Conservation (phyloP, 306 rosid genomes). For the Datisca glomerata region DNA sequence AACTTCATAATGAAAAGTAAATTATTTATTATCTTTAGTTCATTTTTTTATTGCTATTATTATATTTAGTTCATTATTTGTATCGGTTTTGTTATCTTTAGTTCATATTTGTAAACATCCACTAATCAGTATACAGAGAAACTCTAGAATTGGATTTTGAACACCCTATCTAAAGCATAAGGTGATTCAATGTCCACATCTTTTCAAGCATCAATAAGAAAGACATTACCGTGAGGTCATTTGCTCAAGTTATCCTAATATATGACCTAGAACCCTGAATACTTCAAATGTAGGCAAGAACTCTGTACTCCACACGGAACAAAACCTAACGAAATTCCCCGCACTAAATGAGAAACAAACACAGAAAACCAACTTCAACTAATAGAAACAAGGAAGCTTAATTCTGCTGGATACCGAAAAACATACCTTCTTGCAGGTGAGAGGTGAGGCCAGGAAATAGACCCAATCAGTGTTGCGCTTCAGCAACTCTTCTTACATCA, state of each 20-base stretch:
- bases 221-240: neutral
- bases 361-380: neutral
- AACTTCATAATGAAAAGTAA: no score
- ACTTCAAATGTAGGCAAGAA: slow-evolving; percentile 19
- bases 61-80: no score
- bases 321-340: slow-evolving; percentile 1
- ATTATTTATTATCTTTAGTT: no score
- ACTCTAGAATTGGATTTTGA: no score
- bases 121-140: no score
- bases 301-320: neutral
- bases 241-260: neutral
- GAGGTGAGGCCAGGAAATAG: slow-evolving; percentile 80
- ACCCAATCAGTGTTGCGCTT: slow-evolving; percentile 78
- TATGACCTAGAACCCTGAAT: slow-evolving; percentile 7
- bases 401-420: neutral
- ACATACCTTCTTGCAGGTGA: slow-evolving; percentile 83
- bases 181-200: neutral
- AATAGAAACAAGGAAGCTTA: neutral
- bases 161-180: no score
- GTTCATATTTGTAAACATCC: no score
- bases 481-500: slow-evolving; percentile 55
- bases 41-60: no score
- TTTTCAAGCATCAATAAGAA: neutral
- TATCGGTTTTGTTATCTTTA: no score
- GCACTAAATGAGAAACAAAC: neutral